Evolutionary conservation across 495 filamentous ascomycete genomes (phyloP).

Genomic region (Xylaria longipes): DNA sequence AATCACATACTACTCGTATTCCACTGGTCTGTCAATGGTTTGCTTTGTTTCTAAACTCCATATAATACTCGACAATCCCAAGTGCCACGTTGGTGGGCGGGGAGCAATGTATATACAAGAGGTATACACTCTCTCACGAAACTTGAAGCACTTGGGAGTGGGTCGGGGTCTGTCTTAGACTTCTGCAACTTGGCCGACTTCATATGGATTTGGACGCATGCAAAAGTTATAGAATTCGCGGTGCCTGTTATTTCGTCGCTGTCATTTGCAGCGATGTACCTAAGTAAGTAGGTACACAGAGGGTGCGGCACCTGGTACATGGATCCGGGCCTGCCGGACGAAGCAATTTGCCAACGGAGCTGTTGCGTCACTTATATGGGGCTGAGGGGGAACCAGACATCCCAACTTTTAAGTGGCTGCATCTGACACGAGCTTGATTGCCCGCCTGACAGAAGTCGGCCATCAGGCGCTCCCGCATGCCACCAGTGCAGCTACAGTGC

Average conservation of each 20-base stretch:
- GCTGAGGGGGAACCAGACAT: not conserved
- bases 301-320: not conserved
- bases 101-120: not conserved
- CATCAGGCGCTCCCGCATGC: conserved; percentile 10
- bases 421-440: conserved; percentile 8
- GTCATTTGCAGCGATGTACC: too few relatives aligned
- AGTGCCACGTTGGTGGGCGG: not conserved
- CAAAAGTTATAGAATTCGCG: too few relatives aligned
- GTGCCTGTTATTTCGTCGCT: too few relatives aligned
- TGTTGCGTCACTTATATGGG: conserved; percentile 24
- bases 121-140: not conserved
- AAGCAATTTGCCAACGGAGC: not conserved
- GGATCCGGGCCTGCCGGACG: conserved; percentile 7
- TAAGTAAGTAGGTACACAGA: not conserved
- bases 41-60: not conserved
- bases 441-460: conserved; percentile 9
- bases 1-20: not conserved
- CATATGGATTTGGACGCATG: not conserved
- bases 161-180: not conserved
- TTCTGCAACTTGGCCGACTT: conserved; percentile 2
- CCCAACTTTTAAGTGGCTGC: conserved; percentile 18
- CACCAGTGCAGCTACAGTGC: not conserved
- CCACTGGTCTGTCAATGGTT: not conserved
- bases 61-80: not conserved
- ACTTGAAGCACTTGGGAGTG: not conserved